Evolutionary conservation across 2,329 filamentous ascomycete genomes (phyloP), one percentile per base, ranked within the genome.

Genomic region (Pestalotiopsis sp.): DNA sequence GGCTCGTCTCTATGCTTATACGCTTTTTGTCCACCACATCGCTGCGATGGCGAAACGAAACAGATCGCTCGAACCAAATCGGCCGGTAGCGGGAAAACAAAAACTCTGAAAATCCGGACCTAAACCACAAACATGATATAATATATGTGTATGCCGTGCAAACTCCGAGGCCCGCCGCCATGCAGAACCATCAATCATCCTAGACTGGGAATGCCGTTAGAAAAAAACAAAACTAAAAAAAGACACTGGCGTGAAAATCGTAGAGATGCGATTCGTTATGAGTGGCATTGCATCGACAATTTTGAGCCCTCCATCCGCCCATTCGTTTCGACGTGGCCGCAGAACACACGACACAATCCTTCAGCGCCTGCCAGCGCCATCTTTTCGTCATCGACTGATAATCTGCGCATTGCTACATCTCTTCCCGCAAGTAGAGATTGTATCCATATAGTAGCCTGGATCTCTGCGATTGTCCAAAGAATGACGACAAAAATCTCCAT

Each of bases 391-490:
- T 41, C 4, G n/a, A 66, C 49, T 58, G 20, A 57, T 20, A 52
- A 65, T 39, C 20, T 49, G n/a, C 64, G 31, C 57, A 17, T 20
- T 57, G 31, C 13, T 45, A 61, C 65, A 49, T 67, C 52, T 61
- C 39, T 45, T 61, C 56, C 38, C 31, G 14, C 23, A 9, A 25
- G 12, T 7, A 23, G 64, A 74, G 68, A 71, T 71, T 49, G 67
- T 70, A 73, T 72, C 71, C 70, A 70, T 65, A 69, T 58, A 66
- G 70, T 74, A 73, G 71, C 73, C 73, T 71, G 71, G 72, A 61
- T 67, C 65, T 69, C 52, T 41, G 69, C 65, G 70, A 72, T 75
- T 57, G 73, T 75, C 73, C 71, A 74, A 75, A 62, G 14, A 68
- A 72, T 70, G 39, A 31, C 68, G 63, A 52, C 49, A 61, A 67